A percentile compares a stretch with the other conserved stretches of the same genome.
Conservation (phyloP, 768 basidiomycete species). For the Tephrocybe sp. region DNA sequence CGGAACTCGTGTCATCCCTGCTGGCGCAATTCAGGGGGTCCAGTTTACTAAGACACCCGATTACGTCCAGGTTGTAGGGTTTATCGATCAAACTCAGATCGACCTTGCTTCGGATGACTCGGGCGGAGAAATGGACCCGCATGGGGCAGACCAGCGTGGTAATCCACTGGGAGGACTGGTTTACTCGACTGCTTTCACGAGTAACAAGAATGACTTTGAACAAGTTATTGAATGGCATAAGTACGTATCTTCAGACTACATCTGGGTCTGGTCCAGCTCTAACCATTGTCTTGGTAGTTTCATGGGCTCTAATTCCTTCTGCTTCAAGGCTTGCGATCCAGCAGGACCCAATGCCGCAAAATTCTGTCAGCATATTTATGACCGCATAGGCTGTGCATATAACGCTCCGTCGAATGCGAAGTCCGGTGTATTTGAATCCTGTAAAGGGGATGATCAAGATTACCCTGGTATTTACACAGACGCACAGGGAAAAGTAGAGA, state of each 20-base stretch:
- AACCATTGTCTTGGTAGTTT: conserved; percentile 25
- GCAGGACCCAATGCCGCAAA: conserved; percentile 35
- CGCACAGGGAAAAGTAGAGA: conserved; percentile 33
- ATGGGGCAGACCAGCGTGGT: conserved; percentile 42
- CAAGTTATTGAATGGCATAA: conserved; percentile 23
- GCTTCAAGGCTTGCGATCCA: conserved; percentile 55
- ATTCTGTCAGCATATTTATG: conserved; percentile 23
- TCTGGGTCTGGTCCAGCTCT: background rate
- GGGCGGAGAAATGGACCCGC: conserved; percentile 55
- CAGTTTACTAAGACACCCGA: conserved; percentile 55
- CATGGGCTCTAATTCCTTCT: conserved; percentile 20
- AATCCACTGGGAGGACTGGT: conserved; percentile 22
- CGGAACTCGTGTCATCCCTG: conserved; percentile 47
- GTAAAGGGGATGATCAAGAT: conserved; percentile 56
- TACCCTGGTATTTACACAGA: conserved; percentile 46
- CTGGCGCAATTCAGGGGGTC: conserved; percentile 27
- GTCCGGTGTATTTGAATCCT: conserved; percentile 60
- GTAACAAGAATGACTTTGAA: conserved; percentile 4
- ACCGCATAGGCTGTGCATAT: conserved; percentile 29
- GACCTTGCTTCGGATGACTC: conserved; percentile 53
- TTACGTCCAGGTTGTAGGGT: conserved; percentile 61
- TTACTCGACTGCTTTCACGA: conserved; percentile 15
- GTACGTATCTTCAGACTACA: background rate
- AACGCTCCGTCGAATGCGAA: conserved; percentile 68
- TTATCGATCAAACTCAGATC: conserved; percentile 58